Percentiles rank a stretch among this genome's conserved stretches.
phyloP scores from a whole-genome alignment of 805 yeast species.

The Wickerhamomyces subpelliculosus region DNA sequence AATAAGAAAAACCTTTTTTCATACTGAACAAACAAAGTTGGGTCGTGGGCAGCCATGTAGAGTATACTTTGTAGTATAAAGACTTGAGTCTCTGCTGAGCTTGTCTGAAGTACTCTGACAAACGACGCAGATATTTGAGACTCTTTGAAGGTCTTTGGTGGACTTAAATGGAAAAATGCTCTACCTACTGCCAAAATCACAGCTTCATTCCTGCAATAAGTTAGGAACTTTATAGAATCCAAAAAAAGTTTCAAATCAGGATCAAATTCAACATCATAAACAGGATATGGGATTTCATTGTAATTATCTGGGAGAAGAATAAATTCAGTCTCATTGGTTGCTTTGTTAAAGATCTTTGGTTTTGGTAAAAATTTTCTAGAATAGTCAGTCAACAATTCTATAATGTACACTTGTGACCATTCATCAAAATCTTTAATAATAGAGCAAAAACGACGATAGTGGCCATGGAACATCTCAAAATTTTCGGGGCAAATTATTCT shows the following conservation, averaged over 20 bases:
- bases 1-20: slow-evolving; percentile 46
- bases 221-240: slow-evolving; percentile 36
- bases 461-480: slow-evolving; percentile 65
- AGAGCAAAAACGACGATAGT: slow-evolving; percentile 51
- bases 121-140: slow-evolving; percentile 45
- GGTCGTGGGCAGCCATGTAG: slow-evolving; percentile 29
- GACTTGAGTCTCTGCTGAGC: slow-evolving; percentile 27
- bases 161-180: slow-evolving; percentile 50
- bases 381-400: slow-evolving; percentile 65
- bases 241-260: slow-evolving; percentile 54
- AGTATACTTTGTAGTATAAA: slow-evolving; percentile 43
- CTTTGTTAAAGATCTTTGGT: slow-evolving; percentile 37
- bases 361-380: slow-evolving; percentile 50
- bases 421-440: slow-evolving; percentile 52
- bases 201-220: slow-evolving; percentile 46
- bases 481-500: slow-evolving; percentile 46
- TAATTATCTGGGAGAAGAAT: slow-evolving; percentile 39
- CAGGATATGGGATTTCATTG: slow-evolving; percentile 29
- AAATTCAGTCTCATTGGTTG: slow-evolving; percentile 19
- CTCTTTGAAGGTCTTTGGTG: slow-evolving; percentile 43
- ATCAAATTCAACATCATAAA: slow-evolving; percentile 39
- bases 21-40: slow-evolving; percentile 28
- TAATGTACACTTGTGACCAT: slow-evolving; percentile 55
- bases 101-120: slow-evolving; percentile 31
- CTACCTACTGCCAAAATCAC: slow-evolving; percentile 57